Base-by-base conservation (phyloP, 2,329 filamentous ascomycete species). In the Hypoxylon sp. region DNA sequence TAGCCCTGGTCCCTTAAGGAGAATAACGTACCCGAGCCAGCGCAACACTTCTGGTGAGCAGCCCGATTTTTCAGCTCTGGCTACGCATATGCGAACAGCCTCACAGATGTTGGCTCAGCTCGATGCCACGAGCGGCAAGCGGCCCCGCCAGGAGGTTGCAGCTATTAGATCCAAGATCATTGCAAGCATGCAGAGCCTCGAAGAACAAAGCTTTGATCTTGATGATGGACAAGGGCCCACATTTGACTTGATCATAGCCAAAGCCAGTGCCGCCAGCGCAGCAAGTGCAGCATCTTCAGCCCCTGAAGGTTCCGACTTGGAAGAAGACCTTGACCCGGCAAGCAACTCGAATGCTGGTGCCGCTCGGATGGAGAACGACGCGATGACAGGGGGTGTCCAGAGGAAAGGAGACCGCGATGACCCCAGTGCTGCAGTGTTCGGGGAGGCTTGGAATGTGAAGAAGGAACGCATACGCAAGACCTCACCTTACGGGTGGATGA, bases 21-120 rank as follows among this genome's bases (percentile, higher is more conserved):
- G 88, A 76, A 86, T 89, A 84, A 89, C 89, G 3, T 73, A 91
- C 25, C 82, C 86, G 17, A 81, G 83, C 49, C 83, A 84, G 56
- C 84, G 87, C 51, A 87, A 85, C 70, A 83, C 83, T 25, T 82
- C 86, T 14, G 80, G 82, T 10, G 91, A 94, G 64, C 91, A 93
- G 76, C 90, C 91, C 1, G 93, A 96, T 75, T 92, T 95, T 72
- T 93, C 91, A 10, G 93, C 93, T 2, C 81, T 96, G 32, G 93
- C 93, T 11, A 94, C 92, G 11, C 93, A 96, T 77, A 96, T 96
- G 92, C 88, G 93, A 19, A 94, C 92, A 3, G 93, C 93, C 3
- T 93, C 93, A 13, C 92, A 94, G 78, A 96, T 96, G 93, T 83
- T 96, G 46, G 91, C 93, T 13, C 93, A 96, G 74, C 84, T 96